Evolutionary conservation across 306 rosid genomes (phyloP).

Genomic region (Coriaria nepalensis): DNA sequence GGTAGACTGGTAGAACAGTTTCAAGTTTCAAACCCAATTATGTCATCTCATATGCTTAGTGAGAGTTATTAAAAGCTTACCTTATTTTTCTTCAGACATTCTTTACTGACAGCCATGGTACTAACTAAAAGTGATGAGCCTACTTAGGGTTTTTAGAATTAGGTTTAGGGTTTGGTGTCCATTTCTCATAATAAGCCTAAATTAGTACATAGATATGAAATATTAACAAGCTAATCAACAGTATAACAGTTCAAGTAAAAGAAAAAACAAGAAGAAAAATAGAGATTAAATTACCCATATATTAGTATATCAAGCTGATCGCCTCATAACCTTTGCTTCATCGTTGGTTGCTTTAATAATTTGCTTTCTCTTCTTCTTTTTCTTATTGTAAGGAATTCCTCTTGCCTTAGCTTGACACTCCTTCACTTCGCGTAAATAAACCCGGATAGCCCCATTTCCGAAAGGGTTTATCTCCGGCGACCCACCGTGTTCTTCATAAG

Average conservation of each 20-base stretch:
- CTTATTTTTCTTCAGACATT: neutral
- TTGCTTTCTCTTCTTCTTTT: slow-evolving; percentile 43
- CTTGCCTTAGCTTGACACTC: slow-evolving; percentile 54
- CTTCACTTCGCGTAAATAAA: slow-evolving; percentile 54
- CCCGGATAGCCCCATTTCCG: slow-evolving; percentile 49
- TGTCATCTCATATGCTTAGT: slow-evolving; percentile 7
- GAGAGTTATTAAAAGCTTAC: neutral
- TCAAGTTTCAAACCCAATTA: slow-evolving; percentile 12
- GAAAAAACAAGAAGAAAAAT: slow-evolving; percentile 9
- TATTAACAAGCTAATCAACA: no score
- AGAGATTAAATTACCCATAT: slow-evolving; percentile 25
- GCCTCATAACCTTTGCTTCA: slow-evolving; percentile 32
- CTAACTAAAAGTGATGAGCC: neutral
- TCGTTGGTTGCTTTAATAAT: slow-evolving; percentile 16
- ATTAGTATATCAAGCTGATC: slow-evolving; percentile 9
- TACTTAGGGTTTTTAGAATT: slow-evolving; percentile 38
- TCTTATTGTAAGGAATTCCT: slow-evolving; percentile 52
- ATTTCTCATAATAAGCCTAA: neutral
- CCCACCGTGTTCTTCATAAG: slow-evolving; percentile 57
- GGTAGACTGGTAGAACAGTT: neutral
- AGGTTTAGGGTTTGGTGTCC: neutral
- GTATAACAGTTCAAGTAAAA: neutral
- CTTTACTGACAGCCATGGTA: neutral
- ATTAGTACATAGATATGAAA: neutral
- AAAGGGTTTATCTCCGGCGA: slow-evolving; percentile 53